Evolutionary conservation across 108 stramenopile species (phyloP).

Genomic region (Cyclotella choctawhatcheeana): DNA sequence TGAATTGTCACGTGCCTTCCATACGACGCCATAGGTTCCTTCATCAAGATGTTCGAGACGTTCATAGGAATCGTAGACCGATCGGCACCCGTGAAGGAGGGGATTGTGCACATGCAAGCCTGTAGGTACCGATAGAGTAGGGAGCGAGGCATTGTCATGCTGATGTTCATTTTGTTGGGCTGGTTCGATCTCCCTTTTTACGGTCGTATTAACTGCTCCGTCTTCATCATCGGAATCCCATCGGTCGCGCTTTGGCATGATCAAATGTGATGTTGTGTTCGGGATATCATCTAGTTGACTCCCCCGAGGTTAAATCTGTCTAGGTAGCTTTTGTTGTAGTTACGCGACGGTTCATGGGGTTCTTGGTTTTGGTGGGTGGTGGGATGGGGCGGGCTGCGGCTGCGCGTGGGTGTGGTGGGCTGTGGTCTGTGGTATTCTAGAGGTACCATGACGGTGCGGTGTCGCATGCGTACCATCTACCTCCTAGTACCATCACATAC

Average conservation of each 20-base stretch:
- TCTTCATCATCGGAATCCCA: conserved; percentile 56
- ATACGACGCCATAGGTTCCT: conserved; percentile 96
- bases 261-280: neutral
- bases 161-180: neutral
- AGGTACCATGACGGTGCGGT: no score
- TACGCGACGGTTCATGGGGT: no score
- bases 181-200: neutral
- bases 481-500: no score
- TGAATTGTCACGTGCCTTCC: conserved; percentile 86
- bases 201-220: neutral
- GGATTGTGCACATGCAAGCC: conserved; percentile 70
- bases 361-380: no score
- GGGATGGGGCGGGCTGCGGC: no score
- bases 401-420: no score
- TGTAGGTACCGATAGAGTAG: conserved; percentile 2
- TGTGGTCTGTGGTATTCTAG: no score
- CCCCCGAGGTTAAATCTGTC: no score
- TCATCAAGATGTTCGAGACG: conserved; percentile 81
- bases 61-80: conserved; percentile 89
- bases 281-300: no score
- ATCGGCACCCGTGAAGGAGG: conserved; percentile 80
- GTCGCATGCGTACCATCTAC: no score
- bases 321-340: no score
- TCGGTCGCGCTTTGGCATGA: conserved; percentile 46
- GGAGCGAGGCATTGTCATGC: neutral